Evolutionary conservation across 768 basidiomycete genomes (phyloP), one percentile per base, ranked within the genome.

Genomic region (Boletus subcaerulescens): DNA sequence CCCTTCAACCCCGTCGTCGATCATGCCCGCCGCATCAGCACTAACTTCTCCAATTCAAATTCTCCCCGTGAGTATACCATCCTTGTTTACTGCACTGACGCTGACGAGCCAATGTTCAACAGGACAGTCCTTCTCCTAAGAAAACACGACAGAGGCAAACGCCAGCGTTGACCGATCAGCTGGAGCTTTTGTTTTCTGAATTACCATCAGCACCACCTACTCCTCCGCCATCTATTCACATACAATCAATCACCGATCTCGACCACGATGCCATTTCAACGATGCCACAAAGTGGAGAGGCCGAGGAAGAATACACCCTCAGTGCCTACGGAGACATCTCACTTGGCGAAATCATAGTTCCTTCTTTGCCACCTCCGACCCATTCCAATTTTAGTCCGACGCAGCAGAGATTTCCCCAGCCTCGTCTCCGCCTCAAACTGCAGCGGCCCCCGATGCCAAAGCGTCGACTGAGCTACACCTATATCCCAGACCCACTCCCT

Each of bases 301-400:
- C 20, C 1, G 71, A 77, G 10, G 72, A 76, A 17, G 71, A 74
- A 53, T 60, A 80, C 57, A 75, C 72, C 0, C 59, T 82, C 41
- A 71, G 65, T 26, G 76, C 70, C 13, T 80, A 70, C 39, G 79
- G 81, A 9, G 77, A 81, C 24, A 74, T 80, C 24, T 77, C 77
- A 1, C 65, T 76, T 1, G 63, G 73, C 22, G 73, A 76, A 42
- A 59, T 69, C 24, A 66, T 72, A 26, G 72, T 72, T 31, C 55
- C 77, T 5, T 74, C 73, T 0, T 67, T 60, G 4, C 45, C 52
- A 1, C 9, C 46, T 22, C 36, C 53, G 13, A 9, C 53, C 14
- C 32, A 3, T 13, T 3, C 18, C 18, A 33, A 9, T 18, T 3
- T 41, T 2, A 17, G 32, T 7, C 33, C 31, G 3, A 36, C 59